phyloP scores from a whole-genome alignment of 2,329 filamentous ascomycete genomes.

The Teratosphaeria zuluensis region DNA sequence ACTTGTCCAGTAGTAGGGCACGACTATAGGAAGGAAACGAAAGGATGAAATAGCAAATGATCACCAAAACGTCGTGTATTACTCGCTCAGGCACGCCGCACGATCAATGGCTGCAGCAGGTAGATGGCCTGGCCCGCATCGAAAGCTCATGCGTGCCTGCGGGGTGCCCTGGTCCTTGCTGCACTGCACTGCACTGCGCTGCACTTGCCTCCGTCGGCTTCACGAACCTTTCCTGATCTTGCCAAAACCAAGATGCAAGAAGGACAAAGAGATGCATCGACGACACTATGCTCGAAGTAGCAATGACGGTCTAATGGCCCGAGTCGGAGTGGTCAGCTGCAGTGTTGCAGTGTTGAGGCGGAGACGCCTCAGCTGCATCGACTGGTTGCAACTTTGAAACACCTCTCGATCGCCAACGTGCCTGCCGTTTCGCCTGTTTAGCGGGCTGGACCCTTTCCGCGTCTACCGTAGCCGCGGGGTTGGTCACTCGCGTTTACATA shows the following conservation, averaged over 20 bases:
- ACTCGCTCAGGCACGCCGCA: not conserved
- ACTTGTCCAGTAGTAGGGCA: not conserved
- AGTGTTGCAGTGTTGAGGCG: not conserved
- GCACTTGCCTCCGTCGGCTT: not conserved
- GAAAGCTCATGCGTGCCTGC: not conserved
- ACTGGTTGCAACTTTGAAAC: not conserved
- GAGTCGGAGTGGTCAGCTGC: not conserved
- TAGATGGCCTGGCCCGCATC: not conserved
- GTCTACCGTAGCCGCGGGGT: too few relatives aligned
- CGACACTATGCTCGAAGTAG: not conserved
- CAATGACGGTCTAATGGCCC: not conserved
- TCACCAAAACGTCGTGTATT: not conserved
- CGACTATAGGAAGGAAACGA: not conserved
- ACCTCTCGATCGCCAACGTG: not conserved
- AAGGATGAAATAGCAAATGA: not conserved
- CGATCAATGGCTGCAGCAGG: not conserved
- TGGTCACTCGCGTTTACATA: too few relatives aligned
- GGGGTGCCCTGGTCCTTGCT: not conserved
- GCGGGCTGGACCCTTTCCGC: too few relatives aligned
- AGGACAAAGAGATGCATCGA: not conserved
- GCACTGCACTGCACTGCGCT: not conserved
- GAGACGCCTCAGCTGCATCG: not conserved
- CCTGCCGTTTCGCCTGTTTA: too few relatives aligned
- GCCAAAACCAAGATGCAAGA: not conserved
- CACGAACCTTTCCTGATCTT: not conserved